Evolutionary conservation across 1,139 yeast species (phyloP).

Genomic region (Saccharomyces hybrid): DNA sequence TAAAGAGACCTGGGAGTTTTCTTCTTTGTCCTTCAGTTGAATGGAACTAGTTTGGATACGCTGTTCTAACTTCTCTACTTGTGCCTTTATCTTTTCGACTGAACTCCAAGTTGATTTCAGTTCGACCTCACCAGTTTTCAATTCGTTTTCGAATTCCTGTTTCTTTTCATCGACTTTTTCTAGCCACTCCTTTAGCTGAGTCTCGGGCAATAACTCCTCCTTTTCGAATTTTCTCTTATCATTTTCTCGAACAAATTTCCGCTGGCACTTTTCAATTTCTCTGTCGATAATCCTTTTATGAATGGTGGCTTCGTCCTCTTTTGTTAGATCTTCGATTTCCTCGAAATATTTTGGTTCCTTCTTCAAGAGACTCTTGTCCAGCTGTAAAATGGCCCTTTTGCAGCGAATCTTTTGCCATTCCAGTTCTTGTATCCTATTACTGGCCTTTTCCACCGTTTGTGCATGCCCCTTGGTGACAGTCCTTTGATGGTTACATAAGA

Average conservation of each 20-base stretch:
- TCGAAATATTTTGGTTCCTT: slow-evolving; percentile 55
- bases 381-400: slow-evolving; percentile 59
- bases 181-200: slow-evolving; percentile 52
- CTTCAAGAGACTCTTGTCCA: slow-evolving; percentile 50
- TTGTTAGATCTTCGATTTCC: slow-evolving; percentile 62
- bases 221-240: slow-evolving; percentile 59
- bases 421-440: slow-evolving; percentile 68
- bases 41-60: slow-evolving; percentile 62
- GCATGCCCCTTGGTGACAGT: slow-evolving; percentile 83
- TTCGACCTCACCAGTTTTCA: slow-evolving; percentile 54
- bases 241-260: slow-evolving; percentile 67
- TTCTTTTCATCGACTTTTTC: slow-evolving; percentile 49
- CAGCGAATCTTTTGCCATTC: slow-evolving; percentile 74
- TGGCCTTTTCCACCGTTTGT: slow-evolving; percentile 67
- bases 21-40: slow-evolving; percentile 85
- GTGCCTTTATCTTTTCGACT: slow-evolving; percentile 67
- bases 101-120: slow-evolving; percentile 43
- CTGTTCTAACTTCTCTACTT: slow-evolving; percentile 65
- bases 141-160: slow-evolving; percentile 50
- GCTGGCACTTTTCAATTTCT: slow-evolving; percentile 55
- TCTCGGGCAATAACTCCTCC: slow-evolving; percentile 45
- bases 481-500: slow-evolving; percentile 95
- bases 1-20: slow-evolving; percentile 85
- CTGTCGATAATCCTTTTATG: slow-evolving; percentile 48
- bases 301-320: slow-evolving; percentile 54